phyloP scores from a whole-genome alignment of 371 early-diverging fungal genomes.

The Saksenaea vasiformis region DNA sequence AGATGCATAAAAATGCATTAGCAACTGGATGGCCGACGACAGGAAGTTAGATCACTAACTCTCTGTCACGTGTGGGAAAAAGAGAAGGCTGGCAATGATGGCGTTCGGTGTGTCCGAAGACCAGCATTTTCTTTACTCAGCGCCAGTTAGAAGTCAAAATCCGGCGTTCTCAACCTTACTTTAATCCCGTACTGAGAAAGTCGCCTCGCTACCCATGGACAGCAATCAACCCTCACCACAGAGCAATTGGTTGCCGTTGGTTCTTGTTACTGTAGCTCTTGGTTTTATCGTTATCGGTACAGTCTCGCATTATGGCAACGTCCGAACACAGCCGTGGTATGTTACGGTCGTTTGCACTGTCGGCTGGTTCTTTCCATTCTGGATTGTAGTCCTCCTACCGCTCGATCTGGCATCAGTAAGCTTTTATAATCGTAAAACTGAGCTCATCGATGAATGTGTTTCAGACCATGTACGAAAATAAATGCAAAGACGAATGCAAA shows the following conservation, averaged over 20 bases:
- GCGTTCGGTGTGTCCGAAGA: no score
- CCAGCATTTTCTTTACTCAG: no score
- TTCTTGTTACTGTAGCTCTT: slow-evolving; percentile 49
- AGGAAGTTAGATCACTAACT: no score
- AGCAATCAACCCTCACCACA: background rate
- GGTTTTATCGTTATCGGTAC: slow-evolving; percentile 58
- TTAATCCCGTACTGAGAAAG: no score
- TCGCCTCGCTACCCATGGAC: background rate
- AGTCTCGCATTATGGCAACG: slow-evolving; percentile 77
- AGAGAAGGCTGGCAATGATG: no score
- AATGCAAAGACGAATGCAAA: slow-evolving; percentile 67
- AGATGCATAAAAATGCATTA: no score
- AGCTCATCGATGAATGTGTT: background rate
- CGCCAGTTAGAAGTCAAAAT: no score
- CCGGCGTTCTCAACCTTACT: no score
- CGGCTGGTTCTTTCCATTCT: slow-evolving; percentile 90
- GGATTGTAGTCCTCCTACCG: slow-evolving; percentile 86
- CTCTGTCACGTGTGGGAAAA: no score
- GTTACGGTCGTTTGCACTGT: slow-evolving; percentile 63
- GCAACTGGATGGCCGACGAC: no score
- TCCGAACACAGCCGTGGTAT: slow-evolving; percentile 67
- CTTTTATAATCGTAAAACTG: background rate
- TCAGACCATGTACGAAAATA: slow-evolving; percentile 66
- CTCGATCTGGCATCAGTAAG: slow-evolving; percentile 89
- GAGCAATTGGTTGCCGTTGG: slow-evolving; percentile 49